Conservation (phyloP, 2,329 filamentous ascomycete species). For the Ampelomyces quisqualis region DNA sequence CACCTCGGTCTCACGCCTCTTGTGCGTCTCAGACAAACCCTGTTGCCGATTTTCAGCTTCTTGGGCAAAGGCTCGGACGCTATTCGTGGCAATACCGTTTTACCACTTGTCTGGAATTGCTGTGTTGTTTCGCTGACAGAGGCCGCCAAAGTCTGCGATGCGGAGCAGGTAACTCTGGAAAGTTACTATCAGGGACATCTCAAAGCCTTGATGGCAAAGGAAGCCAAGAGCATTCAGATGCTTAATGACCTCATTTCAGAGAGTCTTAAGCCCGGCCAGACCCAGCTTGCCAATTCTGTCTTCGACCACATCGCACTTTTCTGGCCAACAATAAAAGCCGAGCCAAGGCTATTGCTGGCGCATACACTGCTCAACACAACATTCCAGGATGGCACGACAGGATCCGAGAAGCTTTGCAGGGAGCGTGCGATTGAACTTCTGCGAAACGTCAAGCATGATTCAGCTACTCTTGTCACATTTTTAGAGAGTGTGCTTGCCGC, state of each 20-base stretch:
- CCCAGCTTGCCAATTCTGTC: constrained; percentile 61
- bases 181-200: constrained; percentile 58
- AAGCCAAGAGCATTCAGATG: constrained; percentile 58
- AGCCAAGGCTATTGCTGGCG: constrained; percentile 61
- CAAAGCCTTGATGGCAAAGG: constrained; percentile 55
- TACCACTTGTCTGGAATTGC: constrained; percentile 75
- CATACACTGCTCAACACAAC: constrained; percentile 64
- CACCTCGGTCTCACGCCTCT: constrained; percentile 71
- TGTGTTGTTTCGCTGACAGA: constrained; percentile 56
- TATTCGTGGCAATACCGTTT: constrained; percentile 70
- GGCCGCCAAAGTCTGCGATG: constrained; percentile 52
- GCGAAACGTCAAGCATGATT: constrained; percentile 70
- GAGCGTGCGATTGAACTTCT: constrained; percentile 68
- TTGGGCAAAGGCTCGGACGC: constrained; percentile 71
- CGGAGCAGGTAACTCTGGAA: constrained; percentile 50
- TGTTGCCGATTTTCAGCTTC: constrained; percentile 72
- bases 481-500: constrained; percentile 72
- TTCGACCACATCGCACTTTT: constrained; percentile 70
- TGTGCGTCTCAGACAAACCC: constrained; percentile 65
- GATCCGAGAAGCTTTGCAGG: constrained; percentile 47
- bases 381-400: constrained; percentile 45
- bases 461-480: constrained; percentile 69
- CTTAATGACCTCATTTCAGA: constrained; percentile 54
- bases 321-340: constrained; percentile 71
- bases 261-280: constrained; percentile 48